Evolutionary conservation across 1,284 basidiomycete genomes (phyloP).

Genomic region (Omphalotus olearius): DNA sequence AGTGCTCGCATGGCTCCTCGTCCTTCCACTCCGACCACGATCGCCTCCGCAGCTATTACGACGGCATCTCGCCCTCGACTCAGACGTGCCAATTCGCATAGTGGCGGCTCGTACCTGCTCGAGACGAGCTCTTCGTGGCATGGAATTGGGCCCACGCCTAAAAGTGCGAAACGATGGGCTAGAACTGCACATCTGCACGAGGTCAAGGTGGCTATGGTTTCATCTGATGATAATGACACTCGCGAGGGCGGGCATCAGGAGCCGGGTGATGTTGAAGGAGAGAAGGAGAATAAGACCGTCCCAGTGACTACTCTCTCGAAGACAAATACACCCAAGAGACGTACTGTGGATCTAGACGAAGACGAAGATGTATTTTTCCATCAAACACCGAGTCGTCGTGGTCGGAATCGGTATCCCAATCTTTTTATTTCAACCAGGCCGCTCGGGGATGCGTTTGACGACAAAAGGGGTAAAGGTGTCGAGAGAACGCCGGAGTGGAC

Average conservation of each 20-base stretch:
- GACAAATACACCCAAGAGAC: neutral
- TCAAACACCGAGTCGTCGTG: conserved; percentile 5
- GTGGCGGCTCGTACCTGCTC: conserved; percentile 9
- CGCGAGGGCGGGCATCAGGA: neutral
- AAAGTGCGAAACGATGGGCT: conserved; percentile 59
- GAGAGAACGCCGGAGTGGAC: too few species aligned
- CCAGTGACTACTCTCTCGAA: neutral
- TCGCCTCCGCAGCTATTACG: conserved; percentile 15
- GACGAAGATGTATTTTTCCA: conserved; percentile 15
- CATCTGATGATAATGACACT: neutral
- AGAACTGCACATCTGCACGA: conserved; percentile 71
- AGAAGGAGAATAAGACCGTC: conserved; percentile 2
- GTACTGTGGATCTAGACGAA: neutral
- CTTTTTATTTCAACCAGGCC: too few species aligned
- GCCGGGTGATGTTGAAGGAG: conserved; percentile 1
- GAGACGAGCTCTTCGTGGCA: conserved; percentile 6
- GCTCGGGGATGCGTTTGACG: too few species aligned
- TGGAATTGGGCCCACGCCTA: conserved; percentile 28
- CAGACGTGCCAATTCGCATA: conserved; percentile 45
- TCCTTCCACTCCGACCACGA: conserved; percentile 10
- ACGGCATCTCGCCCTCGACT: conserved; percentile 28
- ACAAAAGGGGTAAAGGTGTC: too few species aligned
- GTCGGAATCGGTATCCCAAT: neutral
- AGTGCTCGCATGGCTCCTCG: neutral
- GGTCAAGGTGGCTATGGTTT: conserved; percentile 31